Evolutionary conservation across 768 basidiomycete species (phyloP).

Genomic region (Lactarius psammicola): DNA sequence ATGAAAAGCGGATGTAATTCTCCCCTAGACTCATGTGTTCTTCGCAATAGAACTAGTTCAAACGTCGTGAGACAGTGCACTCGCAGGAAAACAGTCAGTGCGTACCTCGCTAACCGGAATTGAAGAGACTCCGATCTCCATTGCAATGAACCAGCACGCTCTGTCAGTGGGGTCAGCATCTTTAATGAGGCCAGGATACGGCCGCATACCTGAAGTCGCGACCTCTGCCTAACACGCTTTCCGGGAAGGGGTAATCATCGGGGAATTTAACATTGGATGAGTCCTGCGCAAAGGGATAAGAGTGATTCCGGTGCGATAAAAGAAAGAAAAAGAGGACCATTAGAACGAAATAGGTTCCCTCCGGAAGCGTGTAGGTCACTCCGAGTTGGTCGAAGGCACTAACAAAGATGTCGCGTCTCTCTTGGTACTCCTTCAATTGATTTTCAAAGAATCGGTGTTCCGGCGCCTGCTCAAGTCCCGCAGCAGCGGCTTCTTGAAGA

Average conservation of each 20-base stretch:
- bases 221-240: slow-evolving; percentile 71
- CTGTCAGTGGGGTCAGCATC: slow-evolving; percentile 41
- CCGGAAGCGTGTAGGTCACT: slow-evolving; percentile 80
- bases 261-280: slow-evolving; percentile 77
- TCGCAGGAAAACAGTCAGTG: slow-evolving; percentile 30
- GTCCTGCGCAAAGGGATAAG: slow-evolving; percentile 48
- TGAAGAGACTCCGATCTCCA: slow-evolving; percentile 85
- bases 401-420: slow-evolving; percentile 71
- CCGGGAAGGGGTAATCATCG: slow-evolving; percentile 79
- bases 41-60: slow-evolving; percentile 80
- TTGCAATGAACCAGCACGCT: slow-evolving; percentile 94
- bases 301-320: background rate
- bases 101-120: slow-evolving; percentile 93
- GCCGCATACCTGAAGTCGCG: slow-evolving; percentile 74
- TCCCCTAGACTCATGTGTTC: slow-evolving; percentile 87
- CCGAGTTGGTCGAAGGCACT: slow-evolving; percentile 82
- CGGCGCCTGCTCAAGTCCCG: slow-evolving; percentile 79
- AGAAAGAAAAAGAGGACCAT: slow-evolving; percentile 45
- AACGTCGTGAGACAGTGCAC: background rate
- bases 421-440: slow-evolving; percentile 75
- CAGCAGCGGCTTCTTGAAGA: slow-evolving; percentile 89
- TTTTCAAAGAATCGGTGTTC: slow-evolving; percentile 73
- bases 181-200: slow-evolving; percentile 11
- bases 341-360: slow-evolving; percentile 90
- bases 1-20: slow-evolving; percentile 83